Conservation (phyloP, 108 stramenopile genomes). For the Hondaea fermentalgiana region DNA sequence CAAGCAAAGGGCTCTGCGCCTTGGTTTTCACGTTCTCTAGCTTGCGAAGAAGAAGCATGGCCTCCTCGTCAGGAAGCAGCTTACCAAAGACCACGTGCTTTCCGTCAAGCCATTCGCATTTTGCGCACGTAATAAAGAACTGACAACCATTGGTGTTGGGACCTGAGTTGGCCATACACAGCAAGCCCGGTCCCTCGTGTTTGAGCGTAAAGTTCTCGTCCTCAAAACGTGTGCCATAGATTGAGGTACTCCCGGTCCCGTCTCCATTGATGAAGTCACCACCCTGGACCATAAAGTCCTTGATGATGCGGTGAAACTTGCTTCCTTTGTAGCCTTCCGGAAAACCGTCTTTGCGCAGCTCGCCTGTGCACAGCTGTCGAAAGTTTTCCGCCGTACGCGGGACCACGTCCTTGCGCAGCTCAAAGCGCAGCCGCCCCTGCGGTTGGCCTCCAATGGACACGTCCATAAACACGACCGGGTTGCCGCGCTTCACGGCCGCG, state of each 20-base stretch:
- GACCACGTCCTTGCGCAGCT: constrained; percentile 72
- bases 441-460: constrained; percentile 14
- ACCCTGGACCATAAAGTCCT: constrained; percentile 87
- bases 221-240: constrained; percentile 69
- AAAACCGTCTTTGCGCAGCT: constrained; percentile 68
- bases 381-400: constrained; percentile 81
- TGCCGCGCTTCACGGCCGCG: constrained; percentile 4
- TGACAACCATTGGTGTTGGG: constrained; percentile 83
- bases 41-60: not conserved
- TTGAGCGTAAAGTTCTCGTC: constrained; percentile 89
- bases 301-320: constrained; percentile 79
- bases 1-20: not conserved
- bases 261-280: constrained; percentile 56
- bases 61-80: not conserved
- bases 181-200: constrained; percentile 69
- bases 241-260: constrained; percentile 80
- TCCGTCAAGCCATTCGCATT: constrained; percentile 82
- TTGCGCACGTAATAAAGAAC: constrained; percentile 90
- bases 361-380: constrained; percentile 34
- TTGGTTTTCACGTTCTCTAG: not conserved
- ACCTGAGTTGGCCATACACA: constrained; percentile 87
- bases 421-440: constrained; percentile 57
- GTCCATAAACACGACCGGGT: constrained; percentile 19
- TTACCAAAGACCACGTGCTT: constrained; percentile 45
- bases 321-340: constrained; percentile 55